These are phyloP conservation scores for Candida mesenterica DNA, from an alignment of 1,139 yeast species.

Conservation along the genomic window DNA sequence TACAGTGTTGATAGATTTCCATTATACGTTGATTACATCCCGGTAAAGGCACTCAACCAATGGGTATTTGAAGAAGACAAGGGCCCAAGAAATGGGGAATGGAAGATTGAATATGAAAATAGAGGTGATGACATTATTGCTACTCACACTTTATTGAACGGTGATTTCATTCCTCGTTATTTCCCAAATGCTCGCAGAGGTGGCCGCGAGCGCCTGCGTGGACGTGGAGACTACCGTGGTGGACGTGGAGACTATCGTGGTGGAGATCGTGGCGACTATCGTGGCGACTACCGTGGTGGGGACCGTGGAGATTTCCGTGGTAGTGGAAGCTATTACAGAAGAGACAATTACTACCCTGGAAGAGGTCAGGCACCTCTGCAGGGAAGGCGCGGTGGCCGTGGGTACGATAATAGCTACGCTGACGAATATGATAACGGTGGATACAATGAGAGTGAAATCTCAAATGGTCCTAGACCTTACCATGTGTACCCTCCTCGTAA, in stretches of 20 bases:
- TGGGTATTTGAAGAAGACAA: constrained; percentile 49
- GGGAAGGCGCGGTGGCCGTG: constrained; percentile 5
- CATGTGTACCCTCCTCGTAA: constrained; percentile 13
- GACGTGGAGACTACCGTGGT: constrained; percentile 9
- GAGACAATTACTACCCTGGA: constrained; percentile 2
- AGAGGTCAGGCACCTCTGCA: constrained; percentile 1
- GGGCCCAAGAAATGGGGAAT: constrained; percentile 44
- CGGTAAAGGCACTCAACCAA: constrained; percentile 43
- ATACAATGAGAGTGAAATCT: constrained; percentile 4
- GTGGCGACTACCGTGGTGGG: neutral
- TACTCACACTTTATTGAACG: constrained; percentile 40
- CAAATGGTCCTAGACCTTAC: constrained; percentile 14
- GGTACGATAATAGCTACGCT: neutral
- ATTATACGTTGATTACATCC: constrained; percentile 42
- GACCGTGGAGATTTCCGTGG: constrained; percentile 7
- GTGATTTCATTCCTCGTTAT: constrained; percentile 27
- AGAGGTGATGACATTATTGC: constrained; percentile 36
- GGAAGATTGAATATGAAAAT: constrained; percentile 38
- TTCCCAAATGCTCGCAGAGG: constrained; percentile 15
- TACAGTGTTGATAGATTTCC: constrained; percentile 24
- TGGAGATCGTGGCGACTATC: neutral
- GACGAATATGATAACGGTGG: constrained; percentile 1
- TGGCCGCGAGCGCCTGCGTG: constrained; percentile 8
- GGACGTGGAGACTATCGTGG: constrained; percentile 7
- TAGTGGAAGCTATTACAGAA: constrained; percentile 5